Evolutionary conservation across 2,329 filamentous ascomycete species (phyloP).

Genomic region (Aspergillus texensis): DNA sequence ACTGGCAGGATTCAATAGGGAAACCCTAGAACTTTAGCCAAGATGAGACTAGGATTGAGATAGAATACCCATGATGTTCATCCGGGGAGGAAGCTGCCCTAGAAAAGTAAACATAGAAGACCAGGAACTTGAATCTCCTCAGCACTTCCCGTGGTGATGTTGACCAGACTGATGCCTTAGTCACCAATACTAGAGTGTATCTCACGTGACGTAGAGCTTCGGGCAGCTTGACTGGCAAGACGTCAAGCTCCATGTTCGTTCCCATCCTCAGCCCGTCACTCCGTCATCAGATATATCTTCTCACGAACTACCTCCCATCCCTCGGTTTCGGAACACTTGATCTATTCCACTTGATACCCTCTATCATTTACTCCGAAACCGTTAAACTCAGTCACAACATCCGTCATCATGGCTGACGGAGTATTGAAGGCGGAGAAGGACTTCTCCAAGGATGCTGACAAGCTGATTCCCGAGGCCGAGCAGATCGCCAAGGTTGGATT

Average conservation of each 20-base stretch:
- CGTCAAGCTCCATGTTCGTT: slow-evolving; percentile 18
- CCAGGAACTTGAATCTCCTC: not conserved
- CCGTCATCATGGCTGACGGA: slow-evolving; percentile 74
- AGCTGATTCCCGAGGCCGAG: slow-evolving; percentile 87
- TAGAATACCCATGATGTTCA: not conserved
- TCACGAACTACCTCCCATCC: slow-evolving; percentile 12
- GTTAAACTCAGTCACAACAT: slow-evolving; percentile 15
- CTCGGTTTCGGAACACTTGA: slow-evolving; percentile 8
- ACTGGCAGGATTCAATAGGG: not conserved
- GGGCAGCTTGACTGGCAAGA: slow-evolving; percentile 27
- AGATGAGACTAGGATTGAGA: too few species aligned
- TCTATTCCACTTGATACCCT: not conserved
- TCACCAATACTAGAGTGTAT: not conserved
- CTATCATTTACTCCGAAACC: slow-evolving; percentile 9
- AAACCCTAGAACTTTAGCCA: not conserved
- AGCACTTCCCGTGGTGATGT: not conserved
- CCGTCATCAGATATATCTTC: slow-evolving; percentile 14
- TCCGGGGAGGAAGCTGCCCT: not conserved
- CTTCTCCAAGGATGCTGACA: slow-evolving; percentile 94
- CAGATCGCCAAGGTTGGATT: slow-evolving; percentile 75
- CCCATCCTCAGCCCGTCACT: slow-evolving; percentile 12
- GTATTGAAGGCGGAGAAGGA: slow-evolving; percentile 95
- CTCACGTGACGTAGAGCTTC: slow-evolving; percentile 36
- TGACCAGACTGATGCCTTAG: not conserved
- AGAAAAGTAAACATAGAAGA: not conserved